Base-by-base conservation (phyloP, 768 basidiomycete genomes). In the Boletus sp. region DNA sequence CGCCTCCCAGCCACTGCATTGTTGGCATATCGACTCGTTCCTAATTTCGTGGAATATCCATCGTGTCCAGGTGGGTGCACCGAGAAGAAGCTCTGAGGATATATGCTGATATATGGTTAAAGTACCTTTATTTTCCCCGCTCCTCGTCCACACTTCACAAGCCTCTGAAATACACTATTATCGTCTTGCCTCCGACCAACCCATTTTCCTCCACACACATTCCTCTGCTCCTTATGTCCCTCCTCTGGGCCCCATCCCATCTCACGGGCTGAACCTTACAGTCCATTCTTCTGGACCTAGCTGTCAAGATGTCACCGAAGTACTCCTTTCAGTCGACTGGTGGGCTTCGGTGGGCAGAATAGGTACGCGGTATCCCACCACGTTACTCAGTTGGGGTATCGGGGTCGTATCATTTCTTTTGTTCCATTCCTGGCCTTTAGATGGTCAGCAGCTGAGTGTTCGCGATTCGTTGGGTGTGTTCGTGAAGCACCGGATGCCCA, bases 321-420 rank as follows among this genome's bases (percentile, higher is more conserved):
- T 94, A 4, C 60, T 67, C 2, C 64, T 96, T n/a, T 70, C 72
- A 14, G 64, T 96, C 7, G 90, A 94, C 65, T 84, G 85, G 83
- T 74, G 76, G 68, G 76, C 80, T 10, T 90, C 87, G 2, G 54
- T 91, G 7, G 90, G 90, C 2, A 78, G 88, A 35, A 79, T 83
- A 68, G 83, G 84, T 1, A 74, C 84, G 17, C 78, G 96, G 23
- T 98, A 92, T 72, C 80, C 87, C 44, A 85, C 83, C 32, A 84
- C 85, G 2, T 62, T 90, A 0, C 74, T 85, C 4, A 79, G 80
- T 27, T 97, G 94, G 88, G 77, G 84, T 3, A 73, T 87, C 2
- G 92, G 88, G 5, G 70, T 91, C n/a, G 80, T 84, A 1, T 75
- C 80, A 5, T 59, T 89, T 15, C 62, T 85, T 0, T 51, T 88